These are phyloP conservation scores for Candida neerlandica DNA, from an alignment of 1,139 yeast species.

Conservation along the genomic window DNA sequence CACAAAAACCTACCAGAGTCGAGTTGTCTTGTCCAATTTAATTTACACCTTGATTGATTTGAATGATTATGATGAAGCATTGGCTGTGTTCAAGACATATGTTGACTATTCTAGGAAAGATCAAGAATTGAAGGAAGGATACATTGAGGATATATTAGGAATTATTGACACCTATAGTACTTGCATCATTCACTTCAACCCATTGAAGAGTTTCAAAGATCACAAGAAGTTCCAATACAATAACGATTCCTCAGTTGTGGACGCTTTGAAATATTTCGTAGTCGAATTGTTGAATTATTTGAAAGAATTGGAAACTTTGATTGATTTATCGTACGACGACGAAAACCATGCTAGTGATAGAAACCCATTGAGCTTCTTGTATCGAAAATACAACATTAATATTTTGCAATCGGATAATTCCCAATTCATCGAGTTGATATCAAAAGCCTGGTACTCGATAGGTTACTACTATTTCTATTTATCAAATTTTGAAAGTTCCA, in stretches of 20 bases:
- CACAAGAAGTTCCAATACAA: conserved; percentile 31
- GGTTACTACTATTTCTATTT: conserved; percentile 38
- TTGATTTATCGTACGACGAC: conserved; percentile 35
- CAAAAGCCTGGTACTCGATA: conserved; percentile 43
- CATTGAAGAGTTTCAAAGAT: conserved; percentile 29
- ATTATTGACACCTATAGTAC: conserved; percentile 41
- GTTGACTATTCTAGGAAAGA: conserved; percentile 37
- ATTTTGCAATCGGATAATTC: conserved; percentile 33
- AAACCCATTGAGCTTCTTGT: conserved; percentile 38
- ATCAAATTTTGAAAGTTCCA: conserved; percentile 32
- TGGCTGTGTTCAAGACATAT: conserved; percentile 45
- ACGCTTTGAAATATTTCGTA: conserved; percentile 22
- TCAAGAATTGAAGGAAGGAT: conserved; percentile 36
- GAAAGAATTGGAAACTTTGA: conserved; percentile 23
- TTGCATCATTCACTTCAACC: conserved; percentile 41
- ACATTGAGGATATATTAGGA: conserved; percentile 35
- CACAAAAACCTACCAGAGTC: conserved; percentile 43
- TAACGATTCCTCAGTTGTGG: conserved; percentile 25
- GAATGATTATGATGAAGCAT: conserved; percentile 47
- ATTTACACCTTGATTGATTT: conserved; percentile 38
- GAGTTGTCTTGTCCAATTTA: conserved; percentile 33
- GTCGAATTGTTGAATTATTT: conserved; percentile 28
- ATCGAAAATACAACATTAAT: conserved; percentile 40
- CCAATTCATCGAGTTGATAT: conserved; percentile 32
- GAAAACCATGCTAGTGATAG: conserved; percentile 19